Base-by-base conservation (phyloP, 352 stramenopile genomes). In the Pythium oligandrum region DNA sequence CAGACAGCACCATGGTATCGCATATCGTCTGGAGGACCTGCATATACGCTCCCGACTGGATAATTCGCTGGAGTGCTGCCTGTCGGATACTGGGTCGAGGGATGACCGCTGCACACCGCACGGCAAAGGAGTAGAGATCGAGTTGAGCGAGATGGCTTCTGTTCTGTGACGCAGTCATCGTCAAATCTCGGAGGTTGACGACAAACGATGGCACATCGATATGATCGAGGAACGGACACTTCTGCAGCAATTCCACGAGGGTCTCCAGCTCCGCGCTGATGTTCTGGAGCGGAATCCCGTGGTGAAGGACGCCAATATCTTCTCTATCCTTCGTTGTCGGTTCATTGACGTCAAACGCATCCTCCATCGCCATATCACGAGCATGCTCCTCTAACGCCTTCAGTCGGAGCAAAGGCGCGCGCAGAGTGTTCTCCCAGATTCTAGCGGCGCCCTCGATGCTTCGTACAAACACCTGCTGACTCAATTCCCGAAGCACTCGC, bases 211-310 rank as follows among this genome's bases (percentile, higher is more conserved):
- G 39, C n/a, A 78, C 57, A 46, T 78, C 66, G 36, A 78, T 60
- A 26, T 63, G 57, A n/a, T 78, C 62, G 36, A 78, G 59, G 48
- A 78, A 74, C 31, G 66, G 65, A 40, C 69, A 74, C 31, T 70
- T 67, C 36, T 74, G 65, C 10, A 78, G 64, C 49, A 70, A 59
- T 9, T 53, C 35, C 4, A 78, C 69, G 47, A 74, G 62, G 34
- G 50, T 35, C 37, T 68, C 51, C 11, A 76, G 55, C 34, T 73
- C 49, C 3, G 17, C 40, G 1, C 53, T 39, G 26, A 75, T 59
- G 11, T 32, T 30, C 4, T 44, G 12, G 26, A 61, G 26, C 0
- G 48, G n/a, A 4, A 68, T 39, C 4, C 51, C 59, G 39, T 46
- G 35, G 34, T 48, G 17, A 26, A 26, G 17, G 17, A 26, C 17